Base-by-base conservation (phyloP, 1,284 basidiomycete genomes). In the Cystobasidium sp. region DNA sequence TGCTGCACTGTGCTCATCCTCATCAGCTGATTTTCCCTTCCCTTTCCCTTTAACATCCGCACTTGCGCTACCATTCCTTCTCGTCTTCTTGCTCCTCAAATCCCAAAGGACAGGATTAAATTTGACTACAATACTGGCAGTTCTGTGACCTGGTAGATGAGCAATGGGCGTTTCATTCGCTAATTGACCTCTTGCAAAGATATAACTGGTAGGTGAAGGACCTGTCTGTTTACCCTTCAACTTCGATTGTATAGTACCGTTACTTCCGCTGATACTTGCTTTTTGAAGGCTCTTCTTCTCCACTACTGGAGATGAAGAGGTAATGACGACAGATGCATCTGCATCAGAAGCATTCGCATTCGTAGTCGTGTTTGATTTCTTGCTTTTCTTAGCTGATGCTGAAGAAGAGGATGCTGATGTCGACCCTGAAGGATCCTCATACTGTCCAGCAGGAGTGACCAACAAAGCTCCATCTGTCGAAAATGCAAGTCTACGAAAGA, bases 61-160 rank as follows among this genome's bases (percentile, higher is more conserved):
- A 41, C 20, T 41, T 55, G 14, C 49, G 3, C 74, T 63, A 5
- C 24, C 51, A 9, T 59, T 59, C 56, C 64, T 65, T 1, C n/a
- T 51, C n/a, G 0, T 65, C 66, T 16, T 52, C 51, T 87, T 84
- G 3, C 86, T 80, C 22, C 95, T 86, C 41, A 98, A 85, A 79
- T 96, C 92, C 80, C 96, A 98, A 46, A 99, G 83, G 41, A 98
- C 87, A 0, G 96, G 96, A 46, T 92, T 96, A 84, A 99, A 99
- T 64, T 90, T 87, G 59, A 99, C 93, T 0, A 92, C 95, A 1
- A 98, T 89, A 78, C 92, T 94, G 0, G 94, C 90, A 76, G 96
- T 96, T 84, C 94, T 94, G 84, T 98, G 93, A 0, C 97, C 97
- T 0, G 97, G 95, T 3, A 99, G 85, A 80, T 95, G 93, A 1